These are phyloP conservation scores for Brassica incana DNA, from an alignment of 345 rosid genomes.

Conservation along the genomic window DNA sequence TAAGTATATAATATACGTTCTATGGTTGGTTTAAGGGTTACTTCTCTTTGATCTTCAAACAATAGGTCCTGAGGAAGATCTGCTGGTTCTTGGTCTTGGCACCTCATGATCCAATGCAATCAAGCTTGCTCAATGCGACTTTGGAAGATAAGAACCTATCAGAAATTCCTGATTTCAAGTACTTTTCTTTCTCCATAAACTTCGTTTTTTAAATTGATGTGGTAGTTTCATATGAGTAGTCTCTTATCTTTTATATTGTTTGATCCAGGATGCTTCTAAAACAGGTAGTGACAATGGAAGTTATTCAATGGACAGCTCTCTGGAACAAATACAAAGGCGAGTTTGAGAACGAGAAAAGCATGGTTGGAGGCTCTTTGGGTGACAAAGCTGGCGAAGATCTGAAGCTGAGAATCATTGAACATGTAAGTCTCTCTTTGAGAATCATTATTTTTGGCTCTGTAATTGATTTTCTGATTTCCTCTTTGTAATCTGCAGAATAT, in stretches of 20 bases:
- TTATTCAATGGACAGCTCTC: slow-evolving; percentile 91
- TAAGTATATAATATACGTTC: neutral
- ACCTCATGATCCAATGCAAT: slow-evolving; percentile 83
- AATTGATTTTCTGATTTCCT: neutral
- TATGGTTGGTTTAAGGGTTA: neutral
- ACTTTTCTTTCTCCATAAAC: slow-evolving; percentile 7
- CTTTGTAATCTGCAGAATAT: slow-evolving; percentile 67
- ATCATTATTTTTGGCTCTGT: neutral
- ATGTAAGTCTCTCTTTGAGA: slow-evolving; percentile 44
- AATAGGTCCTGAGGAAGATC: slow-evolving; percentile 70
- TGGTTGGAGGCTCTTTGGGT: slow-evolving; percentile 85
- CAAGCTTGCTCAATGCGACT: slow-evolving; percentile 73
- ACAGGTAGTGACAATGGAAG: slow-evolving; percentile 96
- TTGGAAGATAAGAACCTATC: slow-evolving; percentile 78
- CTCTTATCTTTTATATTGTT: neutral
- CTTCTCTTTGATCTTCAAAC: neutral
- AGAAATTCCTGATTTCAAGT: slow-evolving; percentile 84
- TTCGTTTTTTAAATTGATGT: neutral
- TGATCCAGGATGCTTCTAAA: slow-evolving; percentile 67
- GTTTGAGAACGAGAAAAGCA: slow-evolving; percentile 79
- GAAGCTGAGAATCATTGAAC: slow-evolving; percentile 88
- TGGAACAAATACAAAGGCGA: slow-evolving; percentile 84
- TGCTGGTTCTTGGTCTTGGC: slow-evolving; percentile 78
- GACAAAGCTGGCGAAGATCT: slow-evolving; percentile 96
- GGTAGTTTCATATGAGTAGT: neutral